phyloP scores from a whole-genome alignment of 2,329 filamentous ascomycete genomes.

The Cephalotrichum gorgonifer region DNA sequence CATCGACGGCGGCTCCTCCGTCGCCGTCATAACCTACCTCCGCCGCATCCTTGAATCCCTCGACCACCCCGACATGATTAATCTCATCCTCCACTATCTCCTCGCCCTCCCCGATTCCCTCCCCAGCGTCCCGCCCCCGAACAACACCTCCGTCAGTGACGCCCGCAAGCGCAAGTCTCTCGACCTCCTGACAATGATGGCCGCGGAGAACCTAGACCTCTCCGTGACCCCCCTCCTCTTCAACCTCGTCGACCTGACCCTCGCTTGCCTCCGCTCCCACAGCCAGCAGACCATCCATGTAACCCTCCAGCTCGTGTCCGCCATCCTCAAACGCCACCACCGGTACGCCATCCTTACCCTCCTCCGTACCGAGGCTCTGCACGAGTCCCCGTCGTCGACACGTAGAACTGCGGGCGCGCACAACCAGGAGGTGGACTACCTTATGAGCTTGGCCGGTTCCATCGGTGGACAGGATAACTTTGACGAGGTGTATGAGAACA shows the following conservation, averaged over 20 bases:
- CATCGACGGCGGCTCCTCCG: slow-evolving; percentile 90
- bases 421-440: slow-evolving; percentile 61
- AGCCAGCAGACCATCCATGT: slow-evolving; percentile 86
- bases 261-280: slow-evolving; percentile 72
- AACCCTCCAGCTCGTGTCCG: slow-evolving; percentile 76
- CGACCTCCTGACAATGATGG: slow-evolving; percentile 72
- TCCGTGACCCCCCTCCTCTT: slow-evolving; percentile 74
- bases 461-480: slow-evolving; percentile 61
- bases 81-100: slow-evolving; percentile 86
- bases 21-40: slow-evolving; percentile 89
- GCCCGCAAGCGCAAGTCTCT: slow-evolving; percentile 80
- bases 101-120: slow-evolving; percentile 75
- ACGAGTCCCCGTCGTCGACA: slow-evolving; percentile 34
- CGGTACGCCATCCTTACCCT: slow-evolving; percentile 73
- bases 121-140: neutral
- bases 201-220: slow-evolving; percentile 56
- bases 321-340: slow-evolving; percentile 80
- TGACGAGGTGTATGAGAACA: slow-evolving; percentile 61
- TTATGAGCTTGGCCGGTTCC: slow-evolving; percentile 57
- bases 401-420: slow-evolving; percentile 64
- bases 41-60: slow-evolving; percentile 82
- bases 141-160: slow-evolving; percentile 46
- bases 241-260: slow-evolving; percentile 82
- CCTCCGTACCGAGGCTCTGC: slow-evolving; percentile 54
- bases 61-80: slow-evolving; percentile 87